Percentiles rank a stretch among this genome's conserved stretches.
These are phyloP conservation scores for Flaveria sonorensis DNA, from an alignment of 129 eudicot genomes.

Conservation along the genomic window DNA sequence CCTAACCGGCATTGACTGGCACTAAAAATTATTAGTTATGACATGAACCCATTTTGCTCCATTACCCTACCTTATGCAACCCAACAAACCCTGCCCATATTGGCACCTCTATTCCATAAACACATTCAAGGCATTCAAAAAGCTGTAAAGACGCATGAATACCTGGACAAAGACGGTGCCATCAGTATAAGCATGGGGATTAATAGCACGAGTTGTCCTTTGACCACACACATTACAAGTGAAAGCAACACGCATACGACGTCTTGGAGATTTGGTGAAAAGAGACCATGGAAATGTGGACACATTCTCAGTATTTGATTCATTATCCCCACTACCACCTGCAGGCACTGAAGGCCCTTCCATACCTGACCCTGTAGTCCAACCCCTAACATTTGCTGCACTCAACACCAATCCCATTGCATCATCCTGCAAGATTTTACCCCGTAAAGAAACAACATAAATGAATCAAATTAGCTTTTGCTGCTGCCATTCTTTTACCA, in stretches of 20 bases:
- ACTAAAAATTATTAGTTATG: neutral
- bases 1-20: neutral
- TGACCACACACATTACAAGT: constrained; percentile 94
- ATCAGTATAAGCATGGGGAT: constrained; percentile 95
- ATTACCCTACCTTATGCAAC: neutral
- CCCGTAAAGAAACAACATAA: neutral
- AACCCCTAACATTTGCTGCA: constrained; percentile 82
- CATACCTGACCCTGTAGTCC: constrained; percentile 97
- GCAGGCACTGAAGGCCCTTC: constrained; percentile 85
- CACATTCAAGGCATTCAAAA: neutral
- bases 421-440: constrained; percentile 54
- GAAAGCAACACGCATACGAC: constrained; percentile 91
- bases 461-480: constrained; percentile 9
- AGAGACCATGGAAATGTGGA: constrained; percentile 95
- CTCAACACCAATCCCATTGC: constrained; percentile 97
- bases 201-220: constrained; percentile 87
- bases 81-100: neutral
- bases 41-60: constrained; percentile 7
- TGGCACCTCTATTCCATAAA: neutral
- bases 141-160: constrained; percentile 5
- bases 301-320: constrained; percentile 48
- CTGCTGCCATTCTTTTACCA: neutral
- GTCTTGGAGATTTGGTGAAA: constrained; percentile 92
- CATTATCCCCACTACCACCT: constrained; percentile 53
- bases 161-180: constrained; percentile 99